Base-by-base conservation (phyloP, 2,329 filamentous ascomycete genomes). In the Tolypocladium cylindrosporum region DNA sequence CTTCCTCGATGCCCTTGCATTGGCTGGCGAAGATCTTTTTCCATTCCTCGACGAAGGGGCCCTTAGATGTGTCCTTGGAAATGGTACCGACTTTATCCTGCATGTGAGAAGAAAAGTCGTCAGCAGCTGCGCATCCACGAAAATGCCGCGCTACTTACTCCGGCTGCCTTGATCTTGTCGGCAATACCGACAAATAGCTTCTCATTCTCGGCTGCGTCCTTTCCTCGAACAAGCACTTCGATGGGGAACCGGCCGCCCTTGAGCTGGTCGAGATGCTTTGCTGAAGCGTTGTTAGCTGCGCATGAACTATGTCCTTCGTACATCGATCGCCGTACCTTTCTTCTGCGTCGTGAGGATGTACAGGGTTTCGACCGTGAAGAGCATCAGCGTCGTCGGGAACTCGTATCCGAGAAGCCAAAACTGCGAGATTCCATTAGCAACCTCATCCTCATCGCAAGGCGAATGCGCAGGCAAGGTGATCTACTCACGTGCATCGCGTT, bases 371-470 rank as follows among this genome's bases (percentile, higher is more conserved):
- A 87, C 78, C 1, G 93, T 97, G 72, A 99, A 86, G 56, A 99
- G 82, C 79, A 99, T 91, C 62, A 99, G 79, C 0, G 94, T 99
- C 43, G 93, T 92, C 40, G 94, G 94, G 69, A 99, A 99, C 73
- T 99, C 94, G 79, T 99, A 99, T 67, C 94, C 94, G 61, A 99
- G 84, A 57, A 99, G 82, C 95, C 95, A 99, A 75, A 97, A 96
- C 92, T 97, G 72, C 60, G 64, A 48, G 48, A 21, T 52, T 61
- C 13, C 21, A 24, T 56, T 19, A 57, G 36, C 27, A 50, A 43
- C 7, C 8, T 24, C 40, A 43, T 45, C 7, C 11, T 13, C 24
- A 36, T 19, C 34, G 4, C 19, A 19, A 11, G 13, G 13, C 24
- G 27, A 34, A 34, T 52, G 56, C 56, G 54, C 31, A 45, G 36